Evolutionary conservation across 176 grass and related monocot species (phyloP).

Genomic region (Aegilops umbellulata): DNA sequence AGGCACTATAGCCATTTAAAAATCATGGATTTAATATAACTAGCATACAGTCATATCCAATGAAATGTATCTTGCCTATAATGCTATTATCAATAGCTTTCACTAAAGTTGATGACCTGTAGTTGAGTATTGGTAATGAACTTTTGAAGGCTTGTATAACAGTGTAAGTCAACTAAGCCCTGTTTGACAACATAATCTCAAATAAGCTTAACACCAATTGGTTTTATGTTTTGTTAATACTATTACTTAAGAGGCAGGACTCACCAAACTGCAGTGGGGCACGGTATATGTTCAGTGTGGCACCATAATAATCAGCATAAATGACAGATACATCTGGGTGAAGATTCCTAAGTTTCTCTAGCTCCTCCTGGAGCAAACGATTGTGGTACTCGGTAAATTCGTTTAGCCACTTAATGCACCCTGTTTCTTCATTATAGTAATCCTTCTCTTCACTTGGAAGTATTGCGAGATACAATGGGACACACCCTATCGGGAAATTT

Average conservation of each 20-base stretch:
- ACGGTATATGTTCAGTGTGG: conserved; percentile 65
- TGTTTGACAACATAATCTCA: not conserved
- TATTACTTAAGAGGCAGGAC: conserved; percentile 25
- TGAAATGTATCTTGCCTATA: conserved; percentile 5
- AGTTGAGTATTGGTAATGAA: not conserved
- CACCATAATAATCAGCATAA: conserved; percentile 89
- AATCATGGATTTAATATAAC: not conserved
- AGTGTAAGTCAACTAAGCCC: not conserved
- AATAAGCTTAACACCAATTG: not conserved
- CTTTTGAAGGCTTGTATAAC: not conserved
- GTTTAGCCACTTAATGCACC: conserved; percentile 82
- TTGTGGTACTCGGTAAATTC: conserved; percentile 72
- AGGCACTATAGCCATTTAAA: not conserved
- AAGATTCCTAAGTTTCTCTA: conserved; percentile 54
- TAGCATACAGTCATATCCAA: not conserved
- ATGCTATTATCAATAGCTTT: conserved; percentile 1
- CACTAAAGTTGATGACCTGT: not conserved
- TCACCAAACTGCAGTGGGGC: conserved; percentile 75
- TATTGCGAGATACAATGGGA: conserved; percentile 68
- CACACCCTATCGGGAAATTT: conserved; percentile 84
- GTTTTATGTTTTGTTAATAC: not conserved
- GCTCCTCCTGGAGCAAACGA: conserved; percentile 52
- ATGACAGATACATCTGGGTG: conserved; percentile 65
- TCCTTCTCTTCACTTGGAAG: conserved; percentile 60
- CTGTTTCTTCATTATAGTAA: conserved; percentile 74